phyloP scores from a whole-genome alignment of 352 stramenopile species.

The Pythium dissotocum region DNA sequence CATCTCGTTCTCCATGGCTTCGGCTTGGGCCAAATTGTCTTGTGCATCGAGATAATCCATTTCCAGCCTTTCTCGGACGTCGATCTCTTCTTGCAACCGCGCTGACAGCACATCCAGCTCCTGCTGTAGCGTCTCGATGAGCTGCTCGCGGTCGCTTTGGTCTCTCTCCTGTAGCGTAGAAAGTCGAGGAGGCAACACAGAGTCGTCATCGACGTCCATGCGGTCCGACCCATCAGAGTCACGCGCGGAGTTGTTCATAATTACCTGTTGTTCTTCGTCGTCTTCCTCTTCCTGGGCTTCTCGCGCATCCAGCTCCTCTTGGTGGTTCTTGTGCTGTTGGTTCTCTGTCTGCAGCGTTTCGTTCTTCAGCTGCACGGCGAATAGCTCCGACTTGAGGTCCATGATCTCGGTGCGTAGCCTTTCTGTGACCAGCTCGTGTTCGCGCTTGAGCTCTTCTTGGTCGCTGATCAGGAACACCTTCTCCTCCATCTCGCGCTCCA shows the following conservation, averaged over 20 bases:
- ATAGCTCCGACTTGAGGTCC: slow-evolving; percentile 86
- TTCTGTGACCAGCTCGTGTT: slow-evolving; percentile 78
- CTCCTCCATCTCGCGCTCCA: slow-evolving; percentile 86
- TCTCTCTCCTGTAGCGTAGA: slow-evolving; percentile 66
- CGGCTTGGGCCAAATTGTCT: slow-evolving; percentile 57
- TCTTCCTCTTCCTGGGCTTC: slow-evolving; percentile 36
- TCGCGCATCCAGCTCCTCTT: neutral
- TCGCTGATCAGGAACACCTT: slow-evolving; percentile 85
- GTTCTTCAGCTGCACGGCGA: slow-evolving; percentile 66
- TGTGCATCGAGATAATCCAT: slow-evolving; percentile 55
- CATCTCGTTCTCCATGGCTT: slow-evolving; percentile 78
- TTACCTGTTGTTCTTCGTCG: slow-evolving; percentile 33
- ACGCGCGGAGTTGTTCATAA: slow-evolving; percentile 2
- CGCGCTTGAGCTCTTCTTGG: slow-evolving; percentile 77
- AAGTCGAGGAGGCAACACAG: slow-evolving; percentile 33
- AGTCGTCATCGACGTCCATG: slow-evolving; percentile 37
- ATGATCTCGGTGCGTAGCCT: slow-evolving; percentile 83
- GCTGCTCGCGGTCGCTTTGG: slow-evolving; percentile 55
- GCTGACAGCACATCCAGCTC: slow-evolving; percentile 69
- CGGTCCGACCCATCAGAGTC: slow-evolving; percentile 22
- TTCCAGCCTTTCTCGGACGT: slow-evolving; percentile 56
- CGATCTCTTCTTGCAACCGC: slow-evolving; percentile 66
- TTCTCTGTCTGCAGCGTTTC: slow-evolving; percentile 35
- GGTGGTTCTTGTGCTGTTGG: slow-evolving; percentile 32
- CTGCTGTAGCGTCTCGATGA: slow-evolving; percentile 65